Evolutionary conservation across 2,329 filamentous ascomycete species (phyloP).

Genomic region (Phialemoniopsis sp.): DNA sequence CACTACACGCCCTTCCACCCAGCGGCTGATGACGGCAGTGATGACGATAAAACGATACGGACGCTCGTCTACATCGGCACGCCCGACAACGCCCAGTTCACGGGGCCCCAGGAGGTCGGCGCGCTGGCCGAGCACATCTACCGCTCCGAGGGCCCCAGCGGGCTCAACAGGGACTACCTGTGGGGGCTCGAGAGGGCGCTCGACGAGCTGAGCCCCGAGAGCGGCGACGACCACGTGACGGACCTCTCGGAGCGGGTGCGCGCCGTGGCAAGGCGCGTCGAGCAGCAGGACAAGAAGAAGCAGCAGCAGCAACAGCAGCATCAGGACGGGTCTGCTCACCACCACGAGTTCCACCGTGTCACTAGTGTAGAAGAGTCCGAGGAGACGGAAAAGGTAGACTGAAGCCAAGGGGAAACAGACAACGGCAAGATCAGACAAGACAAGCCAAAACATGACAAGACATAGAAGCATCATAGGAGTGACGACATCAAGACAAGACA

Average conservation of each 20-base stretch:
- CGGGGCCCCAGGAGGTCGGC: conserved; percentile 77
- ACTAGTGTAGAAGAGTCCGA: conserved; percentile 55
- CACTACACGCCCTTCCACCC: conserved; percentile 85
- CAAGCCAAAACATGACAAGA: conserved; percentile 2
- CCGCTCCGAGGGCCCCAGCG: conserved; percentile 74
- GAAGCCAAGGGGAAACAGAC: conserved; percentile 12
- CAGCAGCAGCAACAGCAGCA: conserved; percentile 1
- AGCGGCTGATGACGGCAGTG: conserved; percentile 21
- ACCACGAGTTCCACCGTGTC: conserved; percentile 34
- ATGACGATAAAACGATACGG: conserved; percentile 29
- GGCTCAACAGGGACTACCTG: conserved; percentile 86
- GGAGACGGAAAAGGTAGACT: conserved; percentile 46
- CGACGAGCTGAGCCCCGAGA: conserved; percentile 66
- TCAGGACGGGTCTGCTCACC: conserved; percentile 4
- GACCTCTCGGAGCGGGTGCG: conserved; percentile 74
- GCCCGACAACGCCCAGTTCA: conserved; percentile 88
- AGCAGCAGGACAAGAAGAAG: conserved; percentile 9
- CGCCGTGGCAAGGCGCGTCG: conserved; percentile 36
- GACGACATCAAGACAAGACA: conserved; percentile 5
- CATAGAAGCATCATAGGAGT: conserved; percentile 5
- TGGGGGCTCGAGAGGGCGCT: conserved; percentile 75
- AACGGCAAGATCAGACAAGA: conserved; percentile 1
- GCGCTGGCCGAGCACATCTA: conserved; percentile 77
- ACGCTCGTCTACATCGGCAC: conserved; percentile 90
- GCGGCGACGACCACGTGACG: conserved; percentile 77